Evolutionary conservation across 192 early-diverging fungal species (phyloP).

Genomic region (Radiomyces spectabilis): DNA sequence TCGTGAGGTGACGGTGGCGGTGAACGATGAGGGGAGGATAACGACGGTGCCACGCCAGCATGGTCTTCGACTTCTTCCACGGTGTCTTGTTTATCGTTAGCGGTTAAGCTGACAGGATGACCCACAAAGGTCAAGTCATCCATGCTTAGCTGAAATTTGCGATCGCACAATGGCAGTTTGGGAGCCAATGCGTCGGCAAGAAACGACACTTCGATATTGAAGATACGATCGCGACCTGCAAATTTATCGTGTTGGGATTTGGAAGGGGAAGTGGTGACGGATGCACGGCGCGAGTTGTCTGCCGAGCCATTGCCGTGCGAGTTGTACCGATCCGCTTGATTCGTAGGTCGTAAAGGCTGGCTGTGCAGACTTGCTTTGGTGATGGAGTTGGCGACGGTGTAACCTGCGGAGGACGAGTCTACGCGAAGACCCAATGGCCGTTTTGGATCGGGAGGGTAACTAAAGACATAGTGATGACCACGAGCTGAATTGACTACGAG

Average conservation of each 20-base stretch:
- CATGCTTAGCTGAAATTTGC: conserved; percentile 79
- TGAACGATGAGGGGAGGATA: neutral
- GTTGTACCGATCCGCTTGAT: neutral
- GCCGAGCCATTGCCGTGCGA: conserved; percentile 6
- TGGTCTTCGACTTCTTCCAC: neutral
- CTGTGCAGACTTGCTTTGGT: neutral
- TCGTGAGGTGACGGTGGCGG: conserved; percentile 8
- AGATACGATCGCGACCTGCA: conserved; percentile 28
- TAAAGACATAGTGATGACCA: conserved; percentile 71
- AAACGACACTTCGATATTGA: conserved; percentile 67
- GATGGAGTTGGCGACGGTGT: neutral
- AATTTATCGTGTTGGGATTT: conserved; percentile 6
- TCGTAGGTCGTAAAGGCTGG: conserved; percentile 1
- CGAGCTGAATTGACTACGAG: conserved; percentile 60
- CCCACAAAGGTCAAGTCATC: conserved; percentile 84
- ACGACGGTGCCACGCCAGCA: neutral
- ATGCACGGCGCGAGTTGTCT: neutral
- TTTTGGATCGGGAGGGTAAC: conserved; percentile 50
- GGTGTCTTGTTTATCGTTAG: too few species aligned
- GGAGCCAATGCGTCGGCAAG: conserved; percentile 87
- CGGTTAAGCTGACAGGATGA: conserved; percentile 61
- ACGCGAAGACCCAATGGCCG: neutral
- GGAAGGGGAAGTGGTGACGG: conserved; percentile 2
- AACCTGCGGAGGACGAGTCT: neutral
- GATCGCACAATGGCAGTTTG: conserved; percentile 70